phyloP scores from a whole-genome alignment of 2,329 filamentous ascomycete genomes.

The Diaporthe amygdali region DNA sequence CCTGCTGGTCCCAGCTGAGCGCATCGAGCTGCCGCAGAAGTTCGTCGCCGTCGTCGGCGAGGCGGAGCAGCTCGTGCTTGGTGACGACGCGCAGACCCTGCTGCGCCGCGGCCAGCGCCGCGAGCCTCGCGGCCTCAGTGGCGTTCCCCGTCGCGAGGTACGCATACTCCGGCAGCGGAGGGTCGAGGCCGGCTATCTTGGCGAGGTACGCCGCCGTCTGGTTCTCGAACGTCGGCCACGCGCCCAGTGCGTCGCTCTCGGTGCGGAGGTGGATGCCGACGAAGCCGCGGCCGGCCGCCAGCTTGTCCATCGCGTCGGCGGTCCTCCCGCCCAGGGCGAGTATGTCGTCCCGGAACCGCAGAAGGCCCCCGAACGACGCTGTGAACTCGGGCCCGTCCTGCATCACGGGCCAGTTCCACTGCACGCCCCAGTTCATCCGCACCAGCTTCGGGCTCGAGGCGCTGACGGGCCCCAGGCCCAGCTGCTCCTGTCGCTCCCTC shows the following conservation, averaged over 20 bases:
- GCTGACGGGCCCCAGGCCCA: slow-evolving; percentile 27
- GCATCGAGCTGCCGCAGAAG: slow-evolving; percentile 38
- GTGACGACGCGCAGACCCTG: slow-evolving; percentile 41
- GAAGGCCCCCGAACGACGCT: slow-evolving; percentile 47
- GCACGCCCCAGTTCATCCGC: slow-evolving; percentile 49
- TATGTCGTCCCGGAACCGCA: slow-evolving; percentile 47
- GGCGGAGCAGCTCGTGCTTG: slow-evolving; percentile 42
- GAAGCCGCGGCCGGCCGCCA: slow-evolving; percentile 35
- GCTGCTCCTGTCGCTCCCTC: slow-evolving; percentile 32
- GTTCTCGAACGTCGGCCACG: slow-evolving; percentile 49
- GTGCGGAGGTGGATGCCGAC: slow-evolving; percentile 53
- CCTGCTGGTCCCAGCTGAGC: slow-evolving; percentile 51
- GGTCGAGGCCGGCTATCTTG: slow-evolving; percentile 34
- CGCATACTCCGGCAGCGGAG: slow-evolving; percentile 32
- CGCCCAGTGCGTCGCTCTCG: slow-evolving; percentile 50
- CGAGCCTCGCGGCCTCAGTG: slow-evolving; percentile 46
- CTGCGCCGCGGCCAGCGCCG: slow-evolving; percentile 36
- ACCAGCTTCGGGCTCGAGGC: slow-evolving; percentile 41
- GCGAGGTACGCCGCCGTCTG: slow-evolving; percentile 47
- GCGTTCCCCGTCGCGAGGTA: slow-evolving; percentile 53
- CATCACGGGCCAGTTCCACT: slow-evolving; percentile 51
- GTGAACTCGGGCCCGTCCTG: slow-evolving; percentile 53
- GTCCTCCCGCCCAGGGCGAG: slow-evolving; percentile 44
- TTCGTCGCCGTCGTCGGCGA: slow-evolving; percentile 28
- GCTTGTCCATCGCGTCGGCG: slow-evolving; percentile 40